Conservation (phyloP, 257 asterid species). For the Ilex asprella region DNA sequence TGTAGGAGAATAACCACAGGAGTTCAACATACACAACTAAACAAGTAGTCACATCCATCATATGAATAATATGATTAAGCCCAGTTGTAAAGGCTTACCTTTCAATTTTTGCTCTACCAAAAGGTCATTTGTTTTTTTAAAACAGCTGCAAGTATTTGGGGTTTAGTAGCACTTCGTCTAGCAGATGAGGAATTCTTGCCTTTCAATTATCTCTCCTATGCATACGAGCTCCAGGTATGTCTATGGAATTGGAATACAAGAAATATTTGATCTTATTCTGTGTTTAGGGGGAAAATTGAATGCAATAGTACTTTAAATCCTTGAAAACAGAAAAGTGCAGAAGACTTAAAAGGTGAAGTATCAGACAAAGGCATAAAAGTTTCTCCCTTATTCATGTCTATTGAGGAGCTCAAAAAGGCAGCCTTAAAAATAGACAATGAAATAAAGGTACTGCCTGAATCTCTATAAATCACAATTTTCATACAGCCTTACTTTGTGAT, state of each 20-base stretch:
- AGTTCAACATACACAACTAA: too few species aligned
- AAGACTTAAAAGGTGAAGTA: constrained; percentile 42
- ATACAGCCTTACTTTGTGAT: not conserved
- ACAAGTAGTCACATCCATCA: not conserved
- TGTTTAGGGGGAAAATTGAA: constrained; percentile 1
- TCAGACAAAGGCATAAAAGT: constrained; percentile 36
- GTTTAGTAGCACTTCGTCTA: constrained; percentile 68
- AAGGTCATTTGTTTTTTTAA: constrained; percentile 12
- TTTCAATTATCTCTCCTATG: constrained; percentile 65
- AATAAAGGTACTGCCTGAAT: constrained; percentile 39
- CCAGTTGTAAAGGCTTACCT: not conserved
- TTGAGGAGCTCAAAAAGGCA: constrained; percentile 50
- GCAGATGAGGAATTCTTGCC: constrained; percentile 74
- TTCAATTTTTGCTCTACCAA: constrained; percentile 3
- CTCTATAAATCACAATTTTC: not conserved
- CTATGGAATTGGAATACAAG: constrained; percentile 2
- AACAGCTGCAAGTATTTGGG: constrained; percentile 80
- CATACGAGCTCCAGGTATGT: constrained; percentile 66
- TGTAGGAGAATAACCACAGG: too few species aligned
- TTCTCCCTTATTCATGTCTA: constrained; percentile 56
- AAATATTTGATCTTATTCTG: not conserved
- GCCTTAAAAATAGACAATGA: constrained; percentile 43
- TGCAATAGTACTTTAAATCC: constrained; percentile 11
- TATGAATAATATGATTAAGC: too few species aligned
- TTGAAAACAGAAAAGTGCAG: constrained; percentile 51